Conservation (phyloP, 148 eudicot genomes). For the Persicaria maculosa region DNA sequence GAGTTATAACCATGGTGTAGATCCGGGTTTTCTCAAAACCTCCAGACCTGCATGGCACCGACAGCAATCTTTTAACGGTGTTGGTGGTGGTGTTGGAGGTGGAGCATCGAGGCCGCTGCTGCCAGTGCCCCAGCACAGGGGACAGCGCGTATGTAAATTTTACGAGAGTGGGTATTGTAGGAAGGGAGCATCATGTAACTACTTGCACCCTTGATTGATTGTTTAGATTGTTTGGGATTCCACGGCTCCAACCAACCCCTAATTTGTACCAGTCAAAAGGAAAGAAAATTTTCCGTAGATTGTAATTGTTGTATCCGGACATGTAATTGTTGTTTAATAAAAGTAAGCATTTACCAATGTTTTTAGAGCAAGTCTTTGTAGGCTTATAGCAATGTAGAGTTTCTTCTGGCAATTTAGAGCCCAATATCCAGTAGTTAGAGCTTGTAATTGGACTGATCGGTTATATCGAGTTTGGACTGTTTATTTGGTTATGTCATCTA, state of each 20-base stretch:
- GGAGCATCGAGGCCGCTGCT: conserved; percentile 42
- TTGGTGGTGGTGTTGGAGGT: conserved; percentile 39
- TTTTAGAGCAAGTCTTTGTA: background rate
- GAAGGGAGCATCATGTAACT: conserved; percentile 74
- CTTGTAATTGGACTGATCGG: too few species aligned
- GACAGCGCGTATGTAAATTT: conserved; percentile 76
- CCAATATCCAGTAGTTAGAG: too few species aligned
- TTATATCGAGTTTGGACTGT: too few species aligned
- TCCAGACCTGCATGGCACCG: conserved; percentile 49
- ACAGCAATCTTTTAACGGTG: conserved; percentile 37
- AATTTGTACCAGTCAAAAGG: conserved; percentile 23
- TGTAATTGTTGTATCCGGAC: conserved; percentile 33
- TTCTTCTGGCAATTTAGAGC: too few species aligned
- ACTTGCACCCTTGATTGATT: conserved; percentile 46
- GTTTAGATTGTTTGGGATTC: background rate
- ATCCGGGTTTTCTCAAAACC: conserved; percentile 33
- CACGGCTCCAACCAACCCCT: background rate
- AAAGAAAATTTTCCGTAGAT: conserved; percentile 36
- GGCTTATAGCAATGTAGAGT: too few species aligned
- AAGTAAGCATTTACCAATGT: background rate
- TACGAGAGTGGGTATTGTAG: conserved; percentile 65
- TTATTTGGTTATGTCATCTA: too few species aligned
- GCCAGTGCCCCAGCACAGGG: conserved; percentile 22
- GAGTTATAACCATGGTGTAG: conserved; percentile 32
- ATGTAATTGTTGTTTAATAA: conserved; percentile 10